Percentiles rank a stretch among this genome's conserved stretches.
Conservation (phyloP, 768 basidiomycete genomes). For the Chalciporus chontae region DNA sequence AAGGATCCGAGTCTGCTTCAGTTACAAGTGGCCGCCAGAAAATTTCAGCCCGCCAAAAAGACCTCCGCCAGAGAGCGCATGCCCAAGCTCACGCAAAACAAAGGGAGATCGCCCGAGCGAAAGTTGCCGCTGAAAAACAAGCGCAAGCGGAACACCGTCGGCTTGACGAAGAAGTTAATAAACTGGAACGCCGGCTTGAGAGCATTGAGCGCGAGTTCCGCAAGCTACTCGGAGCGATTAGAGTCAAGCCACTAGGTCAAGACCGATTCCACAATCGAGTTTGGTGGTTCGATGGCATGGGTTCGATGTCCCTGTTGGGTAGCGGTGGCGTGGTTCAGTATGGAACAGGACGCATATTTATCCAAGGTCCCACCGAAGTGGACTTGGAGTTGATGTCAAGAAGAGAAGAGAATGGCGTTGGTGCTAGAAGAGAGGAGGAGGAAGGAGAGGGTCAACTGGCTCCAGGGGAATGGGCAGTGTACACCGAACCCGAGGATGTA, state of each 20-base stretch:
- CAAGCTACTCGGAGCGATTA: constrained; percentile 77
- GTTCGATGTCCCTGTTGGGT: constrained; percentile 74
- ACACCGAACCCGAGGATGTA: constrained; percentile 86
- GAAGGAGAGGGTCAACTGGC: constrained; percentile 77
- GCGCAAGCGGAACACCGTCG: constrained; percentile 80
- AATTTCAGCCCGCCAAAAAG: constrained; percentile 47
- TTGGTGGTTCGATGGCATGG: constrained; percentile 99
- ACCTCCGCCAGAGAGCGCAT: constrained; percentile 49
- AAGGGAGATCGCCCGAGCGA: constrained; percentile 72
- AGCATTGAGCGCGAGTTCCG: constrained; percentile 93
- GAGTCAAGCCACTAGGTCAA: constrained; percentile 84
- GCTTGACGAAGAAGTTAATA: constrained; percentile 85
- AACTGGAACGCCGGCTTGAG: constrained; percentile 76
- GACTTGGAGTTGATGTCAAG: constrained; percentile 71
- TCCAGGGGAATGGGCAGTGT: constrained; percentile 87
- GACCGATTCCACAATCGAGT: constrained; percentile 94
- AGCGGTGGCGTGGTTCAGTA: constrained; percentile 78
- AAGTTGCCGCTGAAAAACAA: constrained; percentile 77
- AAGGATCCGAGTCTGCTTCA: constrained; percentile 57
- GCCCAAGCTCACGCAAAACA: constrained; percentile 68
- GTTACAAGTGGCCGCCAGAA: constrained; percentile 39
- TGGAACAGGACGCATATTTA: constrained; percentile 85
- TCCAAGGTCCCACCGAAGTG: constrained; percentile 87
- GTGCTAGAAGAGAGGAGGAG: constrained; percentile 63
- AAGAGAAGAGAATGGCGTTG: constrained; percentile 51